A percentile compares a stretch with the other conserved stretches of the same genome.
These are phyloP conservation scores for Grosmannia serpens DNA, from an alignment of 2,329 filamentous ascomycete species.

Conservation along the genomic window DNA sequence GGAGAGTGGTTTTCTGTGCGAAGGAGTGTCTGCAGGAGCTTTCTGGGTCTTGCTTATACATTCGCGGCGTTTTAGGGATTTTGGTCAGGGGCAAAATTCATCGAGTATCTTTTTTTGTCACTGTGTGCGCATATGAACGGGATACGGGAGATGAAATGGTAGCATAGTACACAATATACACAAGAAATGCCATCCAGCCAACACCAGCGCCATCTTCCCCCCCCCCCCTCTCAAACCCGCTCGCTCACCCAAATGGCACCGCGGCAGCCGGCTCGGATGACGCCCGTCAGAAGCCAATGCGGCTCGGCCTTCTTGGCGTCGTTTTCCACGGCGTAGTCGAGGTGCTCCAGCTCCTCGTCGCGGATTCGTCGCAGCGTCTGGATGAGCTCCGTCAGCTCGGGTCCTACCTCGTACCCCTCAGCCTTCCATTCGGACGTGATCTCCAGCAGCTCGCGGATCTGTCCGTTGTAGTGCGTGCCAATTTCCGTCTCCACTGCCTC, in stretches of 20 bases:
- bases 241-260: slow-evolving; percentile 90
- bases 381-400: slow-evolving; percentile 64
- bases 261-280: slow-evolving; percentile 82
- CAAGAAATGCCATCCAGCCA: not conserved
- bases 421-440: slow-evolving; percentile 69
- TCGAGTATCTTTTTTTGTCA: not conserved
- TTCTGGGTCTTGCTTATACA: not conserved
- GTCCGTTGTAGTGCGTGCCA: slow-evolving; percentile 86
- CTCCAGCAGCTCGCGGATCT: slow-evolving; percentile 69
- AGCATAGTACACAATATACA: not conserved
- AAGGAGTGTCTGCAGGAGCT: slow-evolving; percentile 1
- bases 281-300: slow-evolving; percentile 76
- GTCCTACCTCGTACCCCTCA: slow-evolving; percentile 68
- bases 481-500: slow-evolving; percentile 99
- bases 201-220: not conserved
- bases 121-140: not conserved
- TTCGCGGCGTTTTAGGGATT: slow-evolving; percentile 1
- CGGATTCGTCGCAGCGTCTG: slow-evolving; percentile 68
- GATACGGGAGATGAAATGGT: not conserved
- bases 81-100: slow-evolving; percentile 1
- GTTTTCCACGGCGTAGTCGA: slow-evolving; percentile 89
- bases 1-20: not conserved
- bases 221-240: slow-evolving; percentile 32
- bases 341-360: slow-evolving; percentile 92
- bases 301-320: slow-evolving; percentile 84